Conservation (phyloP, 2,329 filamentous ascomycete genomes). For the Davidsoniella neocaledoniae region DNA sequence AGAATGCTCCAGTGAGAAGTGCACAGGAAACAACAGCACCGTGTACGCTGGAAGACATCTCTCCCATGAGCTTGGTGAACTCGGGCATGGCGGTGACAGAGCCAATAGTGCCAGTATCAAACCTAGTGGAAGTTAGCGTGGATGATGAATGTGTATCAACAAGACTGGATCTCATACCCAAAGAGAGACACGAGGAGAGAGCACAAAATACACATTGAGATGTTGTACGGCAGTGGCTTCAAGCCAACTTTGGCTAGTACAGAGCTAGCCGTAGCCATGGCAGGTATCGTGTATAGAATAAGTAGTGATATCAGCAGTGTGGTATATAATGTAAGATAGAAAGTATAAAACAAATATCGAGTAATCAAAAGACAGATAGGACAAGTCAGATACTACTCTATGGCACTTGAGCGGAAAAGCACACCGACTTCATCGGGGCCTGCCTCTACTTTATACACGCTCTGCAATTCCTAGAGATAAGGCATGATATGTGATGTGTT, state of each 20-base stretch:
- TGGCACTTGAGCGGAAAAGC: too few species aligned
- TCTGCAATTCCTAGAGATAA: too few species aligned
- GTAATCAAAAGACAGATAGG: too few species aligned
- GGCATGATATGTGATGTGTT: too few species aligned
- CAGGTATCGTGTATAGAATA: not conserved
- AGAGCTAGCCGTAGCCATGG: not conserved
- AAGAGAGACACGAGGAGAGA: constrained; percentile 21
- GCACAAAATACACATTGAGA: constrained; percentile 18
- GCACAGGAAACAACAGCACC: constrained; percentile 44
- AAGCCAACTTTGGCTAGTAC: not conserved
- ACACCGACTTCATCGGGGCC: too few species aligned
- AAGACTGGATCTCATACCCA: constrained; percentile 14
- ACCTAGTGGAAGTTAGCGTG: constrained; percentile 11
- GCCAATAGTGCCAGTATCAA: constrained; percentile 36
- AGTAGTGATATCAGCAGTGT: too few species aligned
- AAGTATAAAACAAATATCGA: not conserved
- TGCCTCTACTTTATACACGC: too few species aligned
- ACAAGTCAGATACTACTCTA: too few species aligned
- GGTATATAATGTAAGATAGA: too few species aligned
- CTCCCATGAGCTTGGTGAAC: constrained; percentile 33
- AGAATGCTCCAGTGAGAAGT: constrained; percentile 40
- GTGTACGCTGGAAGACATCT: constrained; percentile 36
- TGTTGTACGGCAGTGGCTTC: constrained; percentile 16
- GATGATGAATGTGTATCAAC: not conserved
- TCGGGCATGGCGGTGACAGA: constrained; percentile 40